These are phyloP conservation scores for Curvularia sp. DNA, from an alignment of 2,329 filamentous ascomycete genomes.

Conservation along the genomic window DNA sequence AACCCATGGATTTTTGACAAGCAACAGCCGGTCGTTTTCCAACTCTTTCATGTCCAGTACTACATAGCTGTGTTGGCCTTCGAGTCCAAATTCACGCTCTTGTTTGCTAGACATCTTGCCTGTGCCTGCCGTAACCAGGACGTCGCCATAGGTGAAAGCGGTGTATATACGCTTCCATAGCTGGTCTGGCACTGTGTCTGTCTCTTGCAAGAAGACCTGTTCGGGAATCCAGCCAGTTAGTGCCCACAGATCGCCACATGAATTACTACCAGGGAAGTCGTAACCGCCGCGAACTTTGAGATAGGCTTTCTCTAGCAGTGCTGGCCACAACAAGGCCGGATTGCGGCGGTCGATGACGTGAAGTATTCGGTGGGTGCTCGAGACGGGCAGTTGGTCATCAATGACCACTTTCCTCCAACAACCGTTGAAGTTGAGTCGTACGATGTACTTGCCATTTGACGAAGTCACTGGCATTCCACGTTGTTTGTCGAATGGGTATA, in stretches of 20 bases:
- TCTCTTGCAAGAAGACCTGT: slow-evolving; percentile 86
- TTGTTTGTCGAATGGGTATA: slow-evolving; percentile 75
- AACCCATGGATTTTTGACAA: slow-evolving; percentile 97
- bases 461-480: slow-evolving; percentile 67
- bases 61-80: slow-evolving; percentile 92
- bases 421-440: slow-evolving; percentile 95
- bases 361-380: slow-evolving; percentile 75
- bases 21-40: slow-evolving; percentile 68
- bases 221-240: slow-evolving; percentile 97
- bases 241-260: slow-evolving; percentile 91
- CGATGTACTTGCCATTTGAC: slow-evolving; percentile 84
- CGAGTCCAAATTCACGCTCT: slow-evolving; percentile 80
- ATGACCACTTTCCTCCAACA: slow-evolving; percentile 86
- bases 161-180: slow-evolving; percentile 80
- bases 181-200: slow-evolving; percentile 76
- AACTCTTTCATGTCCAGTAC: slow-evolving; percentile 78
- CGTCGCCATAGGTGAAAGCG: slow-evolving; percentile 77
- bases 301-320: slow-evolving; percentile 93
- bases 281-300: slow-evolving; percentile 94
- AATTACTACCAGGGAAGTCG: slow-evolving; percentile 97
- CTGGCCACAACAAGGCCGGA: slow-evolving; percentile 84
- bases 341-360: slow-evolving; percentile 89
- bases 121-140: slow-evolving; percentile 89
- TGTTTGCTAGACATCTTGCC: slow-evolving; percentile 79
- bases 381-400: slow-evolving; percentile 84